These are phyloP conservation scores for Aspergillus panamensis DNA, from an alignment of 495 filamentous ascomycete genomes.

Conservation along the genomic window DNA sequence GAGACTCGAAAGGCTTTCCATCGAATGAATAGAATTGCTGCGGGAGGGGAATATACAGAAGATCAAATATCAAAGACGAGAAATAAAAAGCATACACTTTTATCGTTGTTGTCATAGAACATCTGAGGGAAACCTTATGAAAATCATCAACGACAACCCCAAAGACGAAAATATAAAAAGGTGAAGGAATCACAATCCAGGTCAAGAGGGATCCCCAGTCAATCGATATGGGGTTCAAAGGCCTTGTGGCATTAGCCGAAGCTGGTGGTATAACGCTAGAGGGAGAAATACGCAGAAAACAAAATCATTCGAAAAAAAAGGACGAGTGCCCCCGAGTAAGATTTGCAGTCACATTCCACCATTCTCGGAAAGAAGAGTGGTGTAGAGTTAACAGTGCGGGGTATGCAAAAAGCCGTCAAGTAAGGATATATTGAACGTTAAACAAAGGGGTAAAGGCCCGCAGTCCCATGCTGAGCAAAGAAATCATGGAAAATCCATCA, in stretches of 20 bases:
- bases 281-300: background rate
- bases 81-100: conserved; percentile 11
- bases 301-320: conserved; percentile 1
- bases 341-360: conserved; percentile 13
- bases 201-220: background rate
- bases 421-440: conserved; percentile 18
- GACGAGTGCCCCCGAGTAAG: background rate
- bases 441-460: conserved; percentile 1
- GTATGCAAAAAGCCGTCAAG: conserved; percentile 15
- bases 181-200: background rate
- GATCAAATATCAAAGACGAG: background rate
- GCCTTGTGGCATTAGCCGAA: background rate
- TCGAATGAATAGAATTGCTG: too few species aligned
- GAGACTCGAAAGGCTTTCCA: too few species aligned
- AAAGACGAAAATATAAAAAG: background rate
- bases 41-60: background rate
- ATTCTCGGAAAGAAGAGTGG: conserved; percentile 1
- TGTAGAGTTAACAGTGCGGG: conserved; percentile 9
- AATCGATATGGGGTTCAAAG: background rate
- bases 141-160: conserved; percentile 10
- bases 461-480: conserved; percentile 10
- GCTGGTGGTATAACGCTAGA: conserved; percentile 6
- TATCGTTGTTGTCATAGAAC: conserved; percentile 11
- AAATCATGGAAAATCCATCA: conserved; percentile 16
- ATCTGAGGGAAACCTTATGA: conserved; percentile 3